Evolutionary conservation across 108 stramenopile genomes (phyloP).

Genomic region (Mayamaea pseudoterrestris): DNA sequence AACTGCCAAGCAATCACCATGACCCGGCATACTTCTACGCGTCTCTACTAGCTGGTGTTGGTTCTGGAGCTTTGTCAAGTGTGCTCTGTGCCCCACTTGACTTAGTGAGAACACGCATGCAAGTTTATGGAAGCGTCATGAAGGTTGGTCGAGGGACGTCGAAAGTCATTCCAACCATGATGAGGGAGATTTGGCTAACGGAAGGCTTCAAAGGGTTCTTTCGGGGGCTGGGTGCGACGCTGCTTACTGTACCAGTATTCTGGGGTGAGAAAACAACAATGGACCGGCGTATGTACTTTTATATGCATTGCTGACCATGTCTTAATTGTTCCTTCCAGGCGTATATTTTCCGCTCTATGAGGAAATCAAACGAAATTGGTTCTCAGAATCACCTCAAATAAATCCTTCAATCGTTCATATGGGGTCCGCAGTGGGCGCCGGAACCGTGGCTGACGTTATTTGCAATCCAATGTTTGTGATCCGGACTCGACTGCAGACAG

Average conservation of each 20-base stretch:
- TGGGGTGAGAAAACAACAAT: conserved; percentile 74
- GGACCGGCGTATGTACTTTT: conserved; percentile 5
- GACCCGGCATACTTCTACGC: conserved; percentile 30
- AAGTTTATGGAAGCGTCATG: conserved; percentile 42
- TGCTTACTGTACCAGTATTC: conserved; percentile 81
- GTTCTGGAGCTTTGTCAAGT: conserved; percentile 61
- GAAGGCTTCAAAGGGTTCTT: conserved; percentile 77
- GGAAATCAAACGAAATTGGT: conserved; percentile 23
- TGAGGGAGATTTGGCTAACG: conserved; percentile 41
- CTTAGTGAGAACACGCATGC: conserved; percentile 73
- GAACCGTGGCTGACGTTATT: conserved; percentile 74
- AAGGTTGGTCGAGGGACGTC: not conserved
- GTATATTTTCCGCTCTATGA: conserved; percentile 34
- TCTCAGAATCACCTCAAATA: conserved; percentile 11
- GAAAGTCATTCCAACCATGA: conserved; percentile 2
- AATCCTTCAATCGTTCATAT: conserved; percentile 57
- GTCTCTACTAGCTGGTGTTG: conserved; percentile 67
- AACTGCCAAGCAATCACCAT: conserved; percentile 3
- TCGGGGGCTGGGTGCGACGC: conserved; percentile 77
- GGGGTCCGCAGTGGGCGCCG: conserved; percentile 62
- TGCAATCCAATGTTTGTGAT: conserved; percentile 91
- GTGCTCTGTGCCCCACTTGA: conserved; percentile 85
- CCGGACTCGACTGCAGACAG: conserved; percentile 81
- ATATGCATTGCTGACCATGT: not conserved
- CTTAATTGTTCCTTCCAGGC: not conserved